Base-by-base conservation (phyloP, 257 asterid species). In the Salvia splendens region DNA sequence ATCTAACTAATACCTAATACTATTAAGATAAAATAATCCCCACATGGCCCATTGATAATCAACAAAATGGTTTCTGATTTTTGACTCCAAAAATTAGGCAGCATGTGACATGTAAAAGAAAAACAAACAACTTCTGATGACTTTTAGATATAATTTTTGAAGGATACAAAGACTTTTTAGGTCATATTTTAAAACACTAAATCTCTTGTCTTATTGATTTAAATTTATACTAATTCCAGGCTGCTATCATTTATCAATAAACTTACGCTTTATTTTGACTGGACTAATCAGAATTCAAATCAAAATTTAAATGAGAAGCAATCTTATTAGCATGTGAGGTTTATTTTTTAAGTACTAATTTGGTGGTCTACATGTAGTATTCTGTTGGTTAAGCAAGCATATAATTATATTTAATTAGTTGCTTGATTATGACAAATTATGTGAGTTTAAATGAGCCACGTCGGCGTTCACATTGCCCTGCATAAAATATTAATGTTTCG, bases 391-490 rank as follows among this genome's bases (percentile, higher is more conserved):
- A 78, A 74, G 71, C 70, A 78, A 49, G 52, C 69, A 74, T 30
- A 51, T 48, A 54, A 24, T 32, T 30, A 24, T 73, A 51, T 67
- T 53, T 62, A 15, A 64, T 63, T 14, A 57, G 38, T 70, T 65
- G 36, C 57, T 57, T 75, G 12, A 33, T 62, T 63, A 73, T 77
- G 58, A 43, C 61, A 45, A 67, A 69, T 47, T 49, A 48, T 49
- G 78, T 62, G 79, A 71, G 58, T 36, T 41, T 38, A 73, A 53
- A 60, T 35, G 10, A 45, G 69, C 83, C 85, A 76, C 83, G 86
- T 81, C 42, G 9, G 24, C 28, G 32, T 71, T 62, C 66, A 73
- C 48, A 68, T 42, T 70, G 30, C 72, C 72, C 55, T 73, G 36
- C 43, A 38, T 38, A 7, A 15, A 52, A 61, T 9, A 51, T 10